Percentiles rank a stretch among this genome's conserved stretches.
phyloP scores from a whole-genome alignment of 2,329 filamentous ascomycete genomes.

The Stachybotrys elegans region DNA sequence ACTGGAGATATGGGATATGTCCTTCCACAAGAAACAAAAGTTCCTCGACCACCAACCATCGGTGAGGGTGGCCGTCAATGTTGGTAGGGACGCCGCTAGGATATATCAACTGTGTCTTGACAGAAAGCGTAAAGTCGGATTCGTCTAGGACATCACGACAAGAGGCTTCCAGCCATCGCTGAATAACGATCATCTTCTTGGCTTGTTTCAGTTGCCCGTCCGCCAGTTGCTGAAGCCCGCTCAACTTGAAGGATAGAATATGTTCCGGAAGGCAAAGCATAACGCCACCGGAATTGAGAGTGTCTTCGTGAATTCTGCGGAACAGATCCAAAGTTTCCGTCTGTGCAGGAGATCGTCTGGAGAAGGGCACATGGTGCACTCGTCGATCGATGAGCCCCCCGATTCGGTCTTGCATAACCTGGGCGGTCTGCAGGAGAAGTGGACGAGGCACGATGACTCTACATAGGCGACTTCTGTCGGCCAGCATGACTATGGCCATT shows the following conservation, averaged over 20 bases:
- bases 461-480: slow-evolving; percentile 37
- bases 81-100: slow-evolving; percentile 42
- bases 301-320: slow-evolving; percentile 27
- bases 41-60: slow-evolving; percentile 42
- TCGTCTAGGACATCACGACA: slow-evolving; percentile 63
- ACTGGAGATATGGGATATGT: slow-evolving; percentile 31
- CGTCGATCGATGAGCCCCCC: slow-evolving; percentile 48
- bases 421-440: slow-evolving; percentile 50
- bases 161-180: slow-evolving; percentile 41
- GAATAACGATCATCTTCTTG: slow-evolving; percentile 41
- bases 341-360: slow-evolving; percentile 38
- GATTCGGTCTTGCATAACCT: slow-evolving; percentile 48
- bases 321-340: slow-evolving; percentile 29
- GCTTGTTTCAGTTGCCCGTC: slow-evolving; percentile 38
- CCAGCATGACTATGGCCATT: slow-evolving; percentile 40
- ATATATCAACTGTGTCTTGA: slow-evolving; percentile 53
- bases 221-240: slow-evolving; percentile 51
- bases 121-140: slow-evolving; percentile 49
- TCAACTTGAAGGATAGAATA: slow-evolving; percentile 58
- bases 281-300: slow-evolving; percentile 39
- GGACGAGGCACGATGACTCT: slow-evolving; percentile 53
- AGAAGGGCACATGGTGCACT: slow-evolving; percentile 52
- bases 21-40: slow-evolving; percentile 34
- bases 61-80: slow-evolving; percentile 47
- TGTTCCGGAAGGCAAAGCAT: slow-evolving; percentile 59